Evolutionary conservation across 177 flowering plant genomes (phyloP).

Genomic region (Tripterygium wilfordii): DNA sequence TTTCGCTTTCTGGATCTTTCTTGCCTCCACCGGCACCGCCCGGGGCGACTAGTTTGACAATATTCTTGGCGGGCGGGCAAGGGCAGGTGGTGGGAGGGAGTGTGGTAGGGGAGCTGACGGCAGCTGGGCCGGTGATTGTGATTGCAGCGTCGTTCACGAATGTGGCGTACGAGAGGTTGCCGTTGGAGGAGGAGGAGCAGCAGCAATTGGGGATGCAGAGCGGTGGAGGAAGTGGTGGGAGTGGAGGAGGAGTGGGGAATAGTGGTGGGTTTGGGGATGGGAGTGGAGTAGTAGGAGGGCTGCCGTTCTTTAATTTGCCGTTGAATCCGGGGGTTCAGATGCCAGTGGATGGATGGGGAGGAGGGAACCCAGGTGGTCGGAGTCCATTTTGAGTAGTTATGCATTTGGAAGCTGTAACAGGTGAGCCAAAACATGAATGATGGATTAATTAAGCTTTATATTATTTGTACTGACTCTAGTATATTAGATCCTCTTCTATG

Average conservation of each 20-base stretch:
- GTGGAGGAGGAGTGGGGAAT: conserved; percentile 32
- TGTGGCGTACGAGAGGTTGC: conserved; percentile 76
- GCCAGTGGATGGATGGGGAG: conserved; percentile 65
- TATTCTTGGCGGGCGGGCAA: conserved; percentile 71
- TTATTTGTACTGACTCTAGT: conserved; percentile 1
- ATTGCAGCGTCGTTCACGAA: conserved; percentile 74
- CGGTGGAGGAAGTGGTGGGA: not conserved
- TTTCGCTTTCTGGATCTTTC: conserved; percentile 75
- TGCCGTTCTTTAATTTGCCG: conserved; percentile 82
- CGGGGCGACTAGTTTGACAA: conserved; percentile 52
- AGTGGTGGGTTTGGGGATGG: conserved; percentile 55
- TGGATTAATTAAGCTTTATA: conserved; percentile 9
- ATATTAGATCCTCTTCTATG: conserved; percentile 2
- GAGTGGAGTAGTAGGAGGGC: conserved; percentile 24
- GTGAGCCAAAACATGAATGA: conserved; percentile 31
- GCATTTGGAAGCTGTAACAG: conserved; percentile 6
- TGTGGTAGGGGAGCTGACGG: conserved; percentile 68
- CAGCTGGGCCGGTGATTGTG: conserved; percentile 76
- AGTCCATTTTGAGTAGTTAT: conserved; percentile 31
- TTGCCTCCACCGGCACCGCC: conserved; percentile 42
- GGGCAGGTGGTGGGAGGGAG: conserved; percentile 84
- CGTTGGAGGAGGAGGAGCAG: conserved; percentile 58
- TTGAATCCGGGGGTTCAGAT: conserved; percentile 51
- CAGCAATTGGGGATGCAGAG: too few relatives aligned
- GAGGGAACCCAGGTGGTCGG: conserved; percentile 28